Evolutionary conservation across 768 basidiomycete genomes (phyloP).

Genomic region (Tephrocybe rancida): DNA sequence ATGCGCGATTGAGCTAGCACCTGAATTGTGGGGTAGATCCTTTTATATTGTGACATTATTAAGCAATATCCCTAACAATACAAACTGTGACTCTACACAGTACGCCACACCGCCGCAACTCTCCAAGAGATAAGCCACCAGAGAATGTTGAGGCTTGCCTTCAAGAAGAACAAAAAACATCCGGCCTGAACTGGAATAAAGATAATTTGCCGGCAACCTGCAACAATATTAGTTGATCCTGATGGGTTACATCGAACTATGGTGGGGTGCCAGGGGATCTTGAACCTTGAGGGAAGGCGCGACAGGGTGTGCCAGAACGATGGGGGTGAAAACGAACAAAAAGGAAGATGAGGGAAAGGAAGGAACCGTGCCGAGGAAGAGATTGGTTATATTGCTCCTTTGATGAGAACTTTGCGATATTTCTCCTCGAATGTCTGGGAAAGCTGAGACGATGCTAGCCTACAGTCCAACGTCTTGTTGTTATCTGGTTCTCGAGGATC

Average conservation of each 20-base stretch:
- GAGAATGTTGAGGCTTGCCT: slow-evolving; percentile 8
- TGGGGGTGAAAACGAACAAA: slow-evolving; percentile 21
- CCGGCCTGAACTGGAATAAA: slow-evolving; percentile 5
- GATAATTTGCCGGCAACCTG: slow-evolving; percentile 13
- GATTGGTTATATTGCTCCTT: slow-evolving; percentile 77
- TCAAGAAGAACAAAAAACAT: neutral
- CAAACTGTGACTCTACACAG: slow-evolving; percentile 10
- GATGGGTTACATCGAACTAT: slow-evolving; percentile 1
- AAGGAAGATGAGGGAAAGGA: slow-evolving; percentile 20
- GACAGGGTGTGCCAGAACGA: slow-evolving; percentile 7
- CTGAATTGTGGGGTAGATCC: neutral
- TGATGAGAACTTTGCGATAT: slow-evolving; percentile 87
- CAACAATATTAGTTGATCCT: slow-evolving; percentile 11
- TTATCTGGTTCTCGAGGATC: slow-evolving; percentile 63
- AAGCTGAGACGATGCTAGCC: slow-evolving; percentile 56
- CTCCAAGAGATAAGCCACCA: neutral
- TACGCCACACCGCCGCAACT: neutral
- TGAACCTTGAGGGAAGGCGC: slow-evolving; percentile 6
- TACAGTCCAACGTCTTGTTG: slow-evolving; percentile 76
- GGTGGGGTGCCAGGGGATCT: slow-evolving; percentile 5
- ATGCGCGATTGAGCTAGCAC: slow-evolving; percentile 73
- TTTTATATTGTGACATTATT: slow-evolving; percentile 7
- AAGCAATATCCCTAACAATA: slow-evolving; percentile 6
- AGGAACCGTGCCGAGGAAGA: slow-evolving; percentile 4
- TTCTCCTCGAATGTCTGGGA: slow-evolving; percentile 73